Base-by-base conservation (phyloP, 148 eudicot species). In the Beta vulgaris region DNA sequence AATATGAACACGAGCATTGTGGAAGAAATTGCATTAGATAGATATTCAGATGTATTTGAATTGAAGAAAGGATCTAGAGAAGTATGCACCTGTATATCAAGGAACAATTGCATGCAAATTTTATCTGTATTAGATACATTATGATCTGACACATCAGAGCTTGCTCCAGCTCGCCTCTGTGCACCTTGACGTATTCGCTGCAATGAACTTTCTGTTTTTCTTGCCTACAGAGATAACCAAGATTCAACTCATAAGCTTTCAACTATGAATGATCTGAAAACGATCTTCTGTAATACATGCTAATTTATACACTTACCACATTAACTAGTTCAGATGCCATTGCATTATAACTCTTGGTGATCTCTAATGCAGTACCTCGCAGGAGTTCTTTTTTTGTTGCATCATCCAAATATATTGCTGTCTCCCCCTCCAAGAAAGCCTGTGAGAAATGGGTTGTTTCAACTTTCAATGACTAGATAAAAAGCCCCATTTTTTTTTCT, bases 81-180 rank as follows among this genome's bases (percentile, higher is more conserved):
- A 42, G 69, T 73, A 71, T 42, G 39, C 12, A 92, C 98, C 98
- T 96, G 94, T 83, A 92, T 85, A 84, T 96, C 99, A 71, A 96
- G 98, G 84, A 96, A 92, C 72, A 92, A 80, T 65, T 92, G 99
- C 90, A 91, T 88, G 84, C 98, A 91, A 14, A 96, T 83, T 84
- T 91, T 96, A 31, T 89, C 98, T 34, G 97, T 89, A 76, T 95
- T 88, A n/a, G 99, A 92, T 40, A 92, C 81, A 67, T 85, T 92
- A 37, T 85, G 78, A 71, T 91, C 99, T 14, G 92, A 75, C 36
- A 86, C 87, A 80, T 92, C 96, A 34, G 93, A 85, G 85, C 90
- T 89, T 51, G 90, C 92, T 74, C 93, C 99, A 77, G 79, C 88
- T 80, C 98, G 89, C 69, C 84, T 92, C 78, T 92, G 99, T 9